Evolutionary conservation across 2,329 filamentous ascomycete species (phyloP).

Genomic region (Trichoderma atroviride): DNA sequence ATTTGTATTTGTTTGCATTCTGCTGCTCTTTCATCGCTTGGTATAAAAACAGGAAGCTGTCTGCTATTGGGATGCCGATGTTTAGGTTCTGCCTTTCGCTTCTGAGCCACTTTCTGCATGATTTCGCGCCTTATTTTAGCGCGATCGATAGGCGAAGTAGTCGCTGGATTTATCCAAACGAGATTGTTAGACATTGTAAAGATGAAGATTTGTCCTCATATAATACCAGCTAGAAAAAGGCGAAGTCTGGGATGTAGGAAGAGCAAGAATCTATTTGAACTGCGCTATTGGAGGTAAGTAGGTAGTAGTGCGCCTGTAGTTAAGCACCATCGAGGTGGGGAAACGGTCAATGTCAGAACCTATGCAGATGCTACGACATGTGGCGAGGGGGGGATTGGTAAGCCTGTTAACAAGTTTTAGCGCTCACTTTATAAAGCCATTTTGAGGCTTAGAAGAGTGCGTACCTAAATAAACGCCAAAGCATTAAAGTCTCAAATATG

Average conservation of each 20-base stretch:
- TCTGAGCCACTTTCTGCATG: background rate
- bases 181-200: background rate
- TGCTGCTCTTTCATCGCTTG: background rate
- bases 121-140: background rate
- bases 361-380: background rate
- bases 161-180: background rate
- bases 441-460: no score
- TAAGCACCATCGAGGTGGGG: background rate
- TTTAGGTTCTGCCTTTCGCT: background rate
- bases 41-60: constrained; percentile 4
- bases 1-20: background rate
- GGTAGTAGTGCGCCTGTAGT: background rate
- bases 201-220: background rate
- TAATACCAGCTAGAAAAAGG: background rate
- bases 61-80: background rate
- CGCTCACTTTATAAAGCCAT: background rate
- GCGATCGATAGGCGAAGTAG: background rate
- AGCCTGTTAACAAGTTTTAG: background rate
- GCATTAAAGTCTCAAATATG: no score
- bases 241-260: background rate
- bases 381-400: no score
- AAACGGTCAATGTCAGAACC: background rate
- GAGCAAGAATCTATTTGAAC: background rate
- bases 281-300: background rate
- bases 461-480: no score